Conservation (phyloP, 176 grass and related monocot species). For the Melocanna baccifera region DNA sequence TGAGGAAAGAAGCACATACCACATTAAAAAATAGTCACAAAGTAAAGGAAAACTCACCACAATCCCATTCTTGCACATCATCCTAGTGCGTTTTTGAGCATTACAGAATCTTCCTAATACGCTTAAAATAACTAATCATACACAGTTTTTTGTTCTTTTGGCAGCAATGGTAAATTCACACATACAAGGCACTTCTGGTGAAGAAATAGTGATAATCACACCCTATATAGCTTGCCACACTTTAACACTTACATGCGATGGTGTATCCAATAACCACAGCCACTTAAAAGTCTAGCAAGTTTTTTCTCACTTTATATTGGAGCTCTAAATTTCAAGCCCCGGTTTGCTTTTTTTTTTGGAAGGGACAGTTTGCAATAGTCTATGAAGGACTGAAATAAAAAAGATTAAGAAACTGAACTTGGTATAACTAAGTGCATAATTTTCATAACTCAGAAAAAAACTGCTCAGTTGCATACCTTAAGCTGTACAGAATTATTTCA, state of each 20-base stretch:
- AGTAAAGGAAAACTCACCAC: neutral
- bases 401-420: neutral
- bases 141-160: neutral
- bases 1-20: constrained; percentile 37
- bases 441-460: neutral
- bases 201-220: neutral
- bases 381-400: neutral
- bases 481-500: neutral
- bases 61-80: neutral
- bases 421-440: neutral
- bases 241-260: constrained; percentile 9
- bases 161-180: constrained; percentile 2
- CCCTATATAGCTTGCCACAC: neutral
- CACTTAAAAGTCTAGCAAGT: neutral
- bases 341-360: neutral
- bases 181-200: neutral
- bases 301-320: neutral
- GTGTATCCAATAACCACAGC: neutral
- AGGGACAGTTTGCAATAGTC: neutral
- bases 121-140: neutral
- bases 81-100: neutral
- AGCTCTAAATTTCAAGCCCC: neutral
- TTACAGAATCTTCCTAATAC: neutral
- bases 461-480: neutral
- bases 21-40: neutral